Conservation (phyloP, 2,329 filamentous ascomycete genomes). For the Pseudopyricularia cyperi region DNA sequence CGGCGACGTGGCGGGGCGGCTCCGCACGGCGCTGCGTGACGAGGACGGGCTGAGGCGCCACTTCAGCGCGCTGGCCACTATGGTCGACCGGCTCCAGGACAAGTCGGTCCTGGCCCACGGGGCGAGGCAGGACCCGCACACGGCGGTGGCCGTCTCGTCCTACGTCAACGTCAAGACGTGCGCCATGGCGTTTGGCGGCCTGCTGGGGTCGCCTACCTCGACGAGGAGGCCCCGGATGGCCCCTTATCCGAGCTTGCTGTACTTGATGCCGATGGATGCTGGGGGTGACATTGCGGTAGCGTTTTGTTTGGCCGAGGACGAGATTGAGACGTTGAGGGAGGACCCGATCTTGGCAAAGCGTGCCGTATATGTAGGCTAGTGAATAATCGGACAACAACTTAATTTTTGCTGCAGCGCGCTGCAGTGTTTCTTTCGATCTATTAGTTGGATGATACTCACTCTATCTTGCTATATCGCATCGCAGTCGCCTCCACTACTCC, state of each 20-base stretch:
- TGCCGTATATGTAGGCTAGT: conserved; percentile 18
- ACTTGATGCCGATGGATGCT: conserved; percentile 30
- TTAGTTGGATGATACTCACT: too few relatives aligned
- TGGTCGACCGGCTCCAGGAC: conserved; percentile 18
- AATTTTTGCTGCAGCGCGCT: too few relatives aligned
- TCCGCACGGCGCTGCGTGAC: conserved; percentile 21
- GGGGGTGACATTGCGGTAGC: conserved; percentile 29
- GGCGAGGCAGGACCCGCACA: conserved; percentile 18
- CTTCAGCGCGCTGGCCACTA: conserved; percentile 24
- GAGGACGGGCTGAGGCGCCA: conserved; percentile 10
- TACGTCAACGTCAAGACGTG: conserved; percentile 35
- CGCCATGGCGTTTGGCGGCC: conserved; percentile 30
- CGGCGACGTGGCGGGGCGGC: conserved; percentile 16
- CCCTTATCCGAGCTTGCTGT: conserved; percentile 31
- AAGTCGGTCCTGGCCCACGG: conserved; percentile 21
- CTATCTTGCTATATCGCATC: too few relatives aligned
- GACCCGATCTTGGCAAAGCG: conserved; percentile 29
- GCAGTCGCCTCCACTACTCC: too few relatives aligned
- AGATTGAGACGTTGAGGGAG: conserved; percentile 26
- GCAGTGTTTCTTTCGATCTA: too few relatives aligned
- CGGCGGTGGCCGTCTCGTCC: conserved; percentile 38
- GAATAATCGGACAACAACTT: conserved; percentile 1
- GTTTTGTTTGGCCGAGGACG: conserved; percentile 32
- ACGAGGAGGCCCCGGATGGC: conserved; percentile 34
- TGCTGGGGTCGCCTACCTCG: conserved; percentile 28